Percentiles rank a stretch among this genome's conserved stretches.
These are phyloP conservation scores for Keithomyces neogunnii DNA, from an alignment of 2,329 filamentous ascomycete species.

Conservation along the genomic window DNA sequence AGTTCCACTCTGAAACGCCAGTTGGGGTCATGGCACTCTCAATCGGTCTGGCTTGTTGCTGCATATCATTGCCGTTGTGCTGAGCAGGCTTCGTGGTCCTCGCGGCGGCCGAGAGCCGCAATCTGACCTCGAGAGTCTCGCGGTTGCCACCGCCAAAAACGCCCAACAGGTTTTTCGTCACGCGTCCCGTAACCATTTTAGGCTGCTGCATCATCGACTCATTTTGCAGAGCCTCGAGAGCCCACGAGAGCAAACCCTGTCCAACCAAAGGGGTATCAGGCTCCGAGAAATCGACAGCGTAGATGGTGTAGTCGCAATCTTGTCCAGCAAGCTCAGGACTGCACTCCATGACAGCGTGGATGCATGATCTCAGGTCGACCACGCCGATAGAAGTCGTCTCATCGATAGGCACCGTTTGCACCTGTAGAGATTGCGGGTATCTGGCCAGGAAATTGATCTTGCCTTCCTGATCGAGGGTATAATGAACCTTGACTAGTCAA, in stretches of 20 bases:
- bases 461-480: conserved; percentile 86
- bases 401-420: conserved; percentile 75
- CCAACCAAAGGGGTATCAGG: conserved; percentile 87
- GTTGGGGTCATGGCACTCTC: conserved; percentile 36
- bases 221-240: conserved; percentile 42
- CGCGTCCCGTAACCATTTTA: conserved; percentile 77
- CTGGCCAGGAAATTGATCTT: conserved; percentile 86
- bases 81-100: conserved; percentile 35
- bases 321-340: conserved; percentile 74
- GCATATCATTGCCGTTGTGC: conserved; percentile 13
- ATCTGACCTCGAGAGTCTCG: conserved; percentile 87
- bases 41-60: conserved; percentile 13
- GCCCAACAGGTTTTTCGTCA: conserved; percentile 77
- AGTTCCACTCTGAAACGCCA: conserved; percentile 70
- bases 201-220: conserved; percentile 45
- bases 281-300: conserved; percentile 94
- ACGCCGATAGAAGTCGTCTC: conserved; percentile 76
- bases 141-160: conserved; percentile 75
- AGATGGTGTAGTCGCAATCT: conserved; percentile 85
- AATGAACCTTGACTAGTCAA: conserved; percentile 79
- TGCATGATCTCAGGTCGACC: conserved; percentile 77
- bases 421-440: conserved; percentile 67
- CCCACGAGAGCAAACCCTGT: conserved; percentile 88
- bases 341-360: conserved; percentile 67
- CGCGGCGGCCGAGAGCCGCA: conserved; percentile 74